Evolutionary conservation across 768 basidiomycete genomes (phyloP), one percentile per base, ranked within the genome.

Genomic region (Russula emetica): DNA sequence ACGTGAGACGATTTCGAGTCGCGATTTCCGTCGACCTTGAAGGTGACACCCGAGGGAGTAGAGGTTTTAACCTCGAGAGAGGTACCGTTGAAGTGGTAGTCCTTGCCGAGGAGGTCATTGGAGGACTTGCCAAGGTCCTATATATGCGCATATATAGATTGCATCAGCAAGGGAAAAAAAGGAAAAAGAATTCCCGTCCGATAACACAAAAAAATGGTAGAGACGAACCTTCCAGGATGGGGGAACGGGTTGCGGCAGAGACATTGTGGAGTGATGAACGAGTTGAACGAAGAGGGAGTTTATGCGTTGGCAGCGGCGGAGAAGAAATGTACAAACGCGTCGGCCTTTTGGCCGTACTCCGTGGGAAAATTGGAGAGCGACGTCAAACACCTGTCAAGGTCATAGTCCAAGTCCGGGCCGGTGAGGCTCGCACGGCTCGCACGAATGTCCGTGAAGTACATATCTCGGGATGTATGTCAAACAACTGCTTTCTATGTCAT

Each of bases 51-150:
- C 73, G 91, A 92, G 36, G 92, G 88, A 0, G 92, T 90, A 74
- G 87, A 84, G 62, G 92, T 94, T 81, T 94, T 94, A 72, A 93
- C 86, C 77, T 94, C 92, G 61, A 94, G 83, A 61, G 80, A 75
- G 62, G 80, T 82, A 36, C 84, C 85, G 58, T 79, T 74, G 85
- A 92, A 88, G 71, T 84, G 87, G 82, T 86, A 98, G 82, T 99
- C 97, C 82, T 88, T 94, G 75, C 82, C 81, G 71, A 99, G 82
- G 67, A 98, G 79, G 84, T 98, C 96, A 72, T 87, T 92, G 77
- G 94, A 92, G 69, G 94, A 94, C 85, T 98, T 98, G 78, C 96
- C 96, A 70, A 94, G 87, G 77, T 94, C 92, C 92, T 94, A 70
- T 32, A 9, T 8, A 32, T 32, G n/a, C n/a, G n/a, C n/a, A 68